Conservation (phyloP, 768 basidiomycete species). For the Candolleomyces efflorescens region DNA sequence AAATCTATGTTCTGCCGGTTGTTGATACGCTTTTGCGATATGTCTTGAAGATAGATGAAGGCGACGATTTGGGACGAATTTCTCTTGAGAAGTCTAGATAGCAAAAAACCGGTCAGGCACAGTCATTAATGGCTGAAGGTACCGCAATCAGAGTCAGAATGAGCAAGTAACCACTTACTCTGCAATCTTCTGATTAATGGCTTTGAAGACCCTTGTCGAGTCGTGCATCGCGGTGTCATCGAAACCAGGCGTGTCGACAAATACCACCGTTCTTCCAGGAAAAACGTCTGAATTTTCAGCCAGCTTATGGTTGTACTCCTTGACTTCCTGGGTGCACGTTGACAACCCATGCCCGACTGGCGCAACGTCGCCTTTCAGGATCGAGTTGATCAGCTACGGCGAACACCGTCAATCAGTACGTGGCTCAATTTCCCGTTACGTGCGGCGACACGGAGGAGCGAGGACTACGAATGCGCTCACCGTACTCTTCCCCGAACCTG, state of each 20-base stretch:
- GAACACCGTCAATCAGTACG: too few species aligned
- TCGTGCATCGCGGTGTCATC: neutral
- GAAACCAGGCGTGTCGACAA: neutral
- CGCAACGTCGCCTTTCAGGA: neutral
- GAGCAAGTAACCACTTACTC: neutral
- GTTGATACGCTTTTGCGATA: neutral
- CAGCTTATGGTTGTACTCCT: neutral
- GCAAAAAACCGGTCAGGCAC: too few species aligned
- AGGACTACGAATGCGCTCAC: neutral
- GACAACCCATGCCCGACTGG: neutral
- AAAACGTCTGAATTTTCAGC: neutral
- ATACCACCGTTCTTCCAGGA: neutral
- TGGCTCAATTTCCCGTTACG: neutral
- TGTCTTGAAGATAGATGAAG: neutral
- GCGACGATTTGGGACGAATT: neutral
- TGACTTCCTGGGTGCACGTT: neutral
- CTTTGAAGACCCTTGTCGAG: neutral
- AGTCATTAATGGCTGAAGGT: too few species aligned
- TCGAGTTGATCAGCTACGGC: conserved; percentile 54
- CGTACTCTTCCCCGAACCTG: neutral
- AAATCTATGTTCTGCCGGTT: neutral
- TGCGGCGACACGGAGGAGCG: neutral
- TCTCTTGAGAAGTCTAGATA: neutral
- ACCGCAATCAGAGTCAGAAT: neutral
- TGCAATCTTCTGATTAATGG: neutral